These are phyloP conservation scores for Argentina anserina DNA, from an alignment of 306 rosid species.

Conservation along the genomic window DNA sequence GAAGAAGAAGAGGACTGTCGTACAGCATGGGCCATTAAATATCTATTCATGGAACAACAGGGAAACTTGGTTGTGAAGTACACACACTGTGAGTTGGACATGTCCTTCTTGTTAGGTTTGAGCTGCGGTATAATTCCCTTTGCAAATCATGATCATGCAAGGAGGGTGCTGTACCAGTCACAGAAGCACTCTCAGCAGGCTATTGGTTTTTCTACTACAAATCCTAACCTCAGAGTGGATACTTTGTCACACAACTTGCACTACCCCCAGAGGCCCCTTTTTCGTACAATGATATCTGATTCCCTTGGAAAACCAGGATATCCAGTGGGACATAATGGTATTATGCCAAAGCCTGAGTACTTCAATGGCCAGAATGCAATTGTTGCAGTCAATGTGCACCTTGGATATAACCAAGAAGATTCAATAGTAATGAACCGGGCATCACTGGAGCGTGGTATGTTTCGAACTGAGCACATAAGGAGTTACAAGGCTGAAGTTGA, in stretches of 20 bases:
- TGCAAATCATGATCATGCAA: conserved; percentile 95
- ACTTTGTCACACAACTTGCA: conserved; percentile 76
- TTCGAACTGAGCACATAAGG: conserved; percentile 82
- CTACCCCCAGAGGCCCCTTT: conserved; percentile 91
- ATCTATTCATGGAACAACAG: conserved; percentile 48
- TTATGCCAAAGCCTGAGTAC: conserved; percentile 66
- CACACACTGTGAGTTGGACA: conserved; percentile 92
- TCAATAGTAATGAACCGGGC: conserved; percentile 93
- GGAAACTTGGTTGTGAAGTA: conserved; percentile 49
- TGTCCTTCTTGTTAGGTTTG: conserved; percentile 78
- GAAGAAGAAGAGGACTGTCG: conserved; percentile 97
- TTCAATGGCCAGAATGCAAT: conserved; percentile 93
- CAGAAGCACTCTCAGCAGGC: conserved; percentile 98
- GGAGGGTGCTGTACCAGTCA: conserved; percentile 85
- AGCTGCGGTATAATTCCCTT: conserved; percentile 82
- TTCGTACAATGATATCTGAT: conserved; percentile 68
- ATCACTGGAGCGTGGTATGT: conserved; percentile 97
- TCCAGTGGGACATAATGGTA: conserved; percentile 30
- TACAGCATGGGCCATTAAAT: conserved; percentile 70
- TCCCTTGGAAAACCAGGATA: conserved; percentile 67
- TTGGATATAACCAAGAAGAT: conserved; percentile 96
- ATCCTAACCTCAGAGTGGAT: conserved; percentile 81
- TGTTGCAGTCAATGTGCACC: conserved; percentile 93
- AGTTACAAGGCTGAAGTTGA: conserved; percentile 90
- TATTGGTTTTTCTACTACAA: conserved; percentile 71